phyloP scores from a whole-genome alignment of 257 asterid genomes.

The Fraxinus americana region DNA sequence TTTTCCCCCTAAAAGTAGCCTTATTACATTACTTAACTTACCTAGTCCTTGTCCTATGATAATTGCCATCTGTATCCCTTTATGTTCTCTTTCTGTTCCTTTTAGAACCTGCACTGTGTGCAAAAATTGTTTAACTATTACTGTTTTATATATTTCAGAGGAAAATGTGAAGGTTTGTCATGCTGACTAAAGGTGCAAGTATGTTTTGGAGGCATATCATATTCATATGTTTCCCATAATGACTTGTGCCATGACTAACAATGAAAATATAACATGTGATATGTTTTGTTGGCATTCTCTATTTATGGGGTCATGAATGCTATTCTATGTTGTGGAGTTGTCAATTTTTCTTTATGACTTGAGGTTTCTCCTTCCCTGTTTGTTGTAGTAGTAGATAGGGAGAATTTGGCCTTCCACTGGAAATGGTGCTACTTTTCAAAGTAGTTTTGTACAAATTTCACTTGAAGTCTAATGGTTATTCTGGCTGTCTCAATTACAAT shows the following conservation, averaged over 20 bases:
- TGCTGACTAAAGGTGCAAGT: neutral
- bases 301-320: neutral
- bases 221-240: neutral
- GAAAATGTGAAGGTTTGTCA: neutral
- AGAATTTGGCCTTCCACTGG: neutral
- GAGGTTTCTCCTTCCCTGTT: neutral
- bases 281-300: neutral
- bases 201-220: neutral
- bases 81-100: neutral
- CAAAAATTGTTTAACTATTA: neutral
- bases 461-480: neutral
- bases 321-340: neutral
- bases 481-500: neutral
- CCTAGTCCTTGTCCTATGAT: neutral
- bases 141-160: slow-evolving; percentile 5
- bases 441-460: neutral
- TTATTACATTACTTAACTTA: neutral
- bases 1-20: slow-evolving; percentile 1
- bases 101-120: neutral
- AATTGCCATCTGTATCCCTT: neutral
- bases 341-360: neutral
- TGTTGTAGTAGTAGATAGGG: neutral
- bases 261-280: neutral
- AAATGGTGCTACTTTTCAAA: neutral
- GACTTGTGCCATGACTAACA: neutral